phyloP scores from a whole-genome alignment of 2,329 filamentous ascomycete species.

The Verticillium longisporum region DNA sequence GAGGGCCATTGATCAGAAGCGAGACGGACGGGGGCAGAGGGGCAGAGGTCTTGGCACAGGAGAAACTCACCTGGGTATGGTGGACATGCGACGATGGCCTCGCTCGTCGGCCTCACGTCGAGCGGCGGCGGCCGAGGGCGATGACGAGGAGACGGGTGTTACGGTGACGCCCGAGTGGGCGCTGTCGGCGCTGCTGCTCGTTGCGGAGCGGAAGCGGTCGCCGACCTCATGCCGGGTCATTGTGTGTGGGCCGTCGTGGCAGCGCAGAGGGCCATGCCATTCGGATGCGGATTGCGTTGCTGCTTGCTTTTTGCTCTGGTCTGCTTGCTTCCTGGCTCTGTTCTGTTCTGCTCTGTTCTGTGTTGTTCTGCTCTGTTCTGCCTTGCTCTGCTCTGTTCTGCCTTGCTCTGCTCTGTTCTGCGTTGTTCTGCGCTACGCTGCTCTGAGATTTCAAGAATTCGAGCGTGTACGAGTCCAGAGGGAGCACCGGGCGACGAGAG shows the following conservation, averaged over 20 bases:
- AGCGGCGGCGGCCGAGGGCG: constrained; percentile 15
- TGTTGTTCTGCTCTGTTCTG: too few relatives aligned
- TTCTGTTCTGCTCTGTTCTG: too few relatives aligned
- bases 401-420: too few relatives aligned
- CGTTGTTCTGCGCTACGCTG: too few relatives aligned
- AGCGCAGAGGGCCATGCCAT: constrained; percentile 11
- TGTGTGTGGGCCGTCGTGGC: constrained; percentile 31
- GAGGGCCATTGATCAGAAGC: background rate
- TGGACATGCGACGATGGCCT: constrained; percentile 37
- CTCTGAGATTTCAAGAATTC: too few relatives aligned
- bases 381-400: too few relatives aligned
- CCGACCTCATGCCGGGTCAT: constrained; percentile 63
- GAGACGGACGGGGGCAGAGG: constrained; percentile 1
- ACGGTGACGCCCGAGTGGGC: constrained; percentile 61
- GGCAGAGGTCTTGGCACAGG: background rate
- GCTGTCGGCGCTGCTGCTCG: constrained; percentile 60
- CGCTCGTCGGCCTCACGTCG: constrained; percentile 18
- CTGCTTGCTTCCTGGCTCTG: too few relatives aligned
- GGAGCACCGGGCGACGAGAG: too few relatives aligned
- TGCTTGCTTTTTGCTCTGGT: background rate
- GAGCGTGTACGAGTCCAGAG: too few relatives aligned
- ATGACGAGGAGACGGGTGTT: constrained; percentile 35
- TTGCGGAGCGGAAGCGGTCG: constrained; percentile 59
- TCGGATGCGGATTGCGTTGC: background rate
- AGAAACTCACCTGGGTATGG: constrained; percentile 20